Conservation (phyloP, 2,329 filamentous ascomycete genomes). For the Neonectria magnoliae region DNA sequence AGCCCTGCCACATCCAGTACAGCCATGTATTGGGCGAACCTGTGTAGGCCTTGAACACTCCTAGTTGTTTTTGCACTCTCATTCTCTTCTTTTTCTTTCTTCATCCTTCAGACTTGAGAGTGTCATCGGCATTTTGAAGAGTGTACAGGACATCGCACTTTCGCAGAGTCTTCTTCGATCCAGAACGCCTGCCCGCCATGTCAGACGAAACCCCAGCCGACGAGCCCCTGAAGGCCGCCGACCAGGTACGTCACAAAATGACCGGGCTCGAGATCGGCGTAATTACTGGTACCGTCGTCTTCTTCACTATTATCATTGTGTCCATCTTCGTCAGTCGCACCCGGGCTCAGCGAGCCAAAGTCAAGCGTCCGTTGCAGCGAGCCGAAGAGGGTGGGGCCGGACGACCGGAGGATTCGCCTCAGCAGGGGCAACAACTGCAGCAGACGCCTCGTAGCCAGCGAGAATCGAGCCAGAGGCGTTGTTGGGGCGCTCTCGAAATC, state of each 20-base stretch:
- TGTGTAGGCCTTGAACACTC: neutral
- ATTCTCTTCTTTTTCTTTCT: neutral
- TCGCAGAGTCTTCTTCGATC: neutral
- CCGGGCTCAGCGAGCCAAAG: slow-evolving; percentile 25
- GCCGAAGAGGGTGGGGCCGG: slow-evolving; percentile 27
- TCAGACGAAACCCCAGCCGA: neutral
- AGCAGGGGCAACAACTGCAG: neutral
- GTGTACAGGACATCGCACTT: neutral
- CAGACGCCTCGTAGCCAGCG: slow-evolving; percentile 1
- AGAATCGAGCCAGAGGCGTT: neutral
- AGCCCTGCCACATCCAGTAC: neutral
- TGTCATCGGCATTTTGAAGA: neutral
- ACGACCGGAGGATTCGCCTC: slow-evolving; percentile 10
- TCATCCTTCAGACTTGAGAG: neutral
- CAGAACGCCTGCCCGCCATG: neutral
- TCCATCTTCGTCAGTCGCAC: slow-evolving; percentile 38
- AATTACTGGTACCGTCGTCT: slow-evolving; percentile 37
- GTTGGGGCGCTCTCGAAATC: neutral
- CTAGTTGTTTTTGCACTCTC: neutral
- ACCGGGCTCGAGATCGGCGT: slow-evolving; percentile 42
- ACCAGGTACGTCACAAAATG: slow-evolving; percentile 19
- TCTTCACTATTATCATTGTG: slow-evolving; percentile 36
- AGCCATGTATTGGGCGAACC: no score
- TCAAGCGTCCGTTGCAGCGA: slow-evolving; percentile 10
- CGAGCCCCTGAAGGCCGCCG: neutral